Evolutionary conservation across 805 yeast species (phyloP).

Genomic region (Starmerella stigmatis): DNA sequence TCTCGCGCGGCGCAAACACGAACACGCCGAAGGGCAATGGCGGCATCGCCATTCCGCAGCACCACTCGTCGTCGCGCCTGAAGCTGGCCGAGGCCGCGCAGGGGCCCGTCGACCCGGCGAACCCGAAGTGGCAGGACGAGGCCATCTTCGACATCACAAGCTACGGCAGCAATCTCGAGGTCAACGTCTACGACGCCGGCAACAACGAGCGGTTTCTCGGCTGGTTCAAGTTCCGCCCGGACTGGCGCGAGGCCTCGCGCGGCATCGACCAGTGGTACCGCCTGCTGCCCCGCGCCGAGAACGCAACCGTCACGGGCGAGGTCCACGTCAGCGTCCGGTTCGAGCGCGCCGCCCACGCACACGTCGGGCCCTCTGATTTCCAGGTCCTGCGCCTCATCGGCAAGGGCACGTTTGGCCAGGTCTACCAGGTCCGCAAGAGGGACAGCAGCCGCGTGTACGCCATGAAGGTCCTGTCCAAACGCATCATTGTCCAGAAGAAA

Average conservation of each 20-base stretch:
- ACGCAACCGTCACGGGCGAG: constrained; percentile 63
- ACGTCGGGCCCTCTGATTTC: constrained; percentile 82
- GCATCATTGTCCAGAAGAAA: constrained; percentile 89
- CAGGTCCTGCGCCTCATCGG: constrained; percentile 85
- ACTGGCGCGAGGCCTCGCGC: constrained; percentile 20
- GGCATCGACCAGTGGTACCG: constrained; percentile 59
- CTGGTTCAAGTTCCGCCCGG: constrained; percentile 43
- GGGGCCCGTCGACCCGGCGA: constrained; percentile 29
- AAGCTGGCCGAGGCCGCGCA: constrained; percentile 1
- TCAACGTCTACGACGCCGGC: constrained; percentile 82
- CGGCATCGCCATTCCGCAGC: constrained; percentile 33
- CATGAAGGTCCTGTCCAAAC: constrained; percentile 91
- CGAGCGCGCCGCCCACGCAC: constrained; percentile 56
- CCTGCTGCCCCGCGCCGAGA: constrained; percentile 60
- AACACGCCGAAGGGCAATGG: constrained; percentile 10
- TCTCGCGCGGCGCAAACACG: constrained; percentile 39
- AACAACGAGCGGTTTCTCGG: constrained; percentile 79
- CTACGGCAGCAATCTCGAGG: constrained; percentile 74
- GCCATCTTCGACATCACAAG: constrained; percentile 79
- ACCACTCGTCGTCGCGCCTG: constrained; percentile 15
- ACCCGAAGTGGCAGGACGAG: constrained; percentile 86
- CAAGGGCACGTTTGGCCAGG: constrained; percentile 96
- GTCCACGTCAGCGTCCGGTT: constrained; percentile 68
- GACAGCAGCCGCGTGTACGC: constrained; percentile 91
- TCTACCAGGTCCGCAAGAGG: constrained; percentile 83